These are phyloP conservation scores for Powellomyces hirtus DNA, from an alignment of 192 early-diverging fungal genomes.

Conservation along the genomic window DNA sequence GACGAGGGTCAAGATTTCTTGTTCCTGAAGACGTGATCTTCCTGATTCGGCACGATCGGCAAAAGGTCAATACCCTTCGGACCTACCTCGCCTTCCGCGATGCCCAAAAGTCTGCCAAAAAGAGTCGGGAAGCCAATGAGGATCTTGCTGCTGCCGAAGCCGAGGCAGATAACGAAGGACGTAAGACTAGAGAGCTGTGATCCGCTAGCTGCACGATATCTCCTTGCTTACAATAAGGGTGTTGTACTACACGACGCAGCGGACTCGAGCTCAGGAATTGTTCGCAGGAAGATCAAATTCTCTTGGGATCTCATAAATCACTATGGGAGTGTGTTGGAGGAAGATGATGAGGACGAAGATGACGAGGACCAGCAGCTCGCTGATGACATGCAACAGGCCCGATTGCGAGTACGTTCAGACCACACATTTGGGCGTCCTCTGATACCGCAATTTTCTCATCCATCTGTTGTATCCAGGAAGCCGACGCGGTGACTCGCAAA, in stretches of 20 bases:
- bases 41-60: slow-evolving; percentile 91
- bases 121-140: slow-evolving; percentile 59
- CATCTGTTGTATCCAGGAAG: slow-evolving; percentile 56
- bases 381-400: slow-evolving; percentile 83
- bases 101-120: slow-evolving; percentile 89
- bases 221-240: too few species aligned
- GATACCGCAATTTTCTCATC: neutral
- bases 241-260: neutral
- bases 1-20: slow-evolving; percentile 77
- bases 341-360: slow-evolving; percentile 75
- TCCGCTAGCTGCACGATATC: too few species aligned
- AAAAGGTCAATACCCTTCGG: slow-evolving; percentile 86
- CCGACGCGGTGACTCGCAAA: slow-evolving; percentile 86
- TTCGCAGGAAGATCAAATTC: slow-evolving; percentile 72
- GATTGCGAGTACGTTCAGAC: slow-evolving; percentile 63
- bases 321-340: slow-evolving; percentile 74
- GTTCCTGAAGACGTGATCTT: slow-evolving; percentile 93
- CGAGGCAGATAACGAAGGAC: slow-evolving; percentile 23
- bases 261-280: slow-evolving; percentile 9
- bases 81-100: slow-evolving; percentile 96
- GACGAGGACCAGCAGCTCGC: slow-evolving; percentile 86
- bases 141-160: slow-evolving; percentile 19
- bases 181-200: too few species aligned
- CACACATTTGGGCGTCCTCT: neutral
- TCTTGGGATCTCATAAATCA: slow-evolving; percentile 89